Evolutionary conservation across 2,329 filamentous ascomycete genomes (phyloP).

Genomic region (Pyrenophora graminea): DNA sequence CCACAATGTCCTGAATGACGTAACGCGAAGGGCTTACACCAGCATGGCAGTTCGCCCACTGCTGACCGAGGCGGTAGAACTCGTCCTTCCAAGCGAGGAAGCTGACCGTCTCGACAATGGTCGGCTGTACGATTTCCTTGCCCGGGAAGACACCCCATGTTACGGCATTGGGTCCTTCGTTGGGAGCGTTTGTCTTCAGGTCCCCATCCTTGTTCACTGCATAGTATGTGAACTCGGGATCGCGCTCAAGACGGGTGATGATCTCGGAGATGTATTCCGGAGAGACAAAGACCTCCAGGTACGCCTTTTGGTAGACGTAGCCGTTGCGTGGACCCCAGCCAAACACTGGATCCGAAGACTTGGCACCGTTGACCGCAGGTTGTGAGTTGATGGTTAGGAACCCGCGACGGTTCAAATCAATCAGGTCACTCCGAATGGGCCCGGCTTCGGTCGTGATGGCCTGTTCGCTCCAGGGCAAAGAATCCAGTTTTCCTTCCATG

Average conservation of each 20-base stretch:
- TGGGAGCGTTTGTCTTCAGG: slow-evolving; percentile 80
- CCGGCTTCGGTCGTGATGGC: slow-evolving; percentile 83
- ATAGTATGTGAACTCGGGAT: slow-evolving; percentile 89
- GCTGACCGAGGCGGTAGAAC: slow-evolving; percentile 86
- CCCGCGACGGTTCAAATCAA: slow-evolving; percentile 82
- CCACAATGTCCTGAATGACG: slow-evolving; percentile 81
- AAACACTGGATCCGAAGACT: slow-evolving; percentile 82
- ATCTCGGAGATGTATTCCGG: slow-evolving; percentile 78
- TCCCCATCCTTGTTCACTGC: slow-evolving; percentile 83
- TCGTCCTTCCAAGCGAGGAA: slow-evolving; percentile 99
- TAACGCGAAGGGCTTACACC: slow-evolving; percentile 74
- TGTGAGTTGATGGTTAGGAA: slow-evolving; percentile 97
- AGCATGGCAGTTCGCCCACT: slow-evolving; percentile 93
- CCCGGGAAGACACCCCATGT: slow-evolving; percentile 99
- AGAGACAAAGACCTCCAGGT: slow-evolving; percentile 87
- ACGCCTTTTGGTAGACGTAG: slow-evolving; percentile 98
- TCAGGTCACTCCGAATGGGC: slow-evolving; percentile 73
- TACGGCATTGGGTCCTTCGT: slow-evolving; percentile 92
- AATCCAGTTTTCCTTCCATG: slow-evolving; percentile 77
- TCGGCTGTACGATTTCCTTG: slow-evolving; percentile 99
- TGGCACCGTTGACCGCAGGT: slow-evolving; percentile 87
- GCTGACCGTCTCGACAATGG: slow-evolving; percentile 97
- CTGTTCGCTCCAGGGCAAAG: slow-evolving; percentile 91
- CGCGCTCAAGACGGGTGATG: slow-evolving; percentile 73
- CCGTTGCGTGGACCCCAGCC: slow-evolving; percentile 95